Evolutionary conservation across 2,329 filamentous ascomycete species (phyloP).

Genomic region (Beauveria bassiana): DNA sequence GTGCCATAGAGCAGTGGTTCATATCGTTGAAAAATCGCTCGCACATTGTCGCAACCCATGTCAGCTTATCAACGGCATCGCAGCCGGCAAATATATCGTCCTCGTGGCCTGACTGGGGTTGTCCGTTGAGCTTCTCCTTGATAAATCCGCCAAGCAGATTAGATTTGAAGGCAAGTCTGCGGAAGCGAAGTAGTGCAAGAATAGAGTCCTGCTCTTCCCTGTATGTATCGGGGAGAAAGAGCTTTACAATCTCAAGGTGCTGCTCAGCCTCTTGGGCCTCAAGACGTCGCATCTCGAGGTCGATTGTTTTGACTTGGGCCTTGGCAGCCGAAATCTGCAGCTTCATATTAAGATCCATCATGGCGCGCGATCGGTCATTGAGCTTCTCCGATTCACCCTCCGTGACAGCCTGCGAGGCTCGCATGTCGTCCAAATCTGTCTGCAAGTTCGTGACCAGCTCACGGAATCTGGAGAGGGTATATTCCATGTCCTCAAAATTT

Average conservation of each 20-base stretch:
- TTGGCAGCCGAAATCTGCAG: slow-evolving; percentile 84
- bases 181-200: slow-evolving; percentile 81
- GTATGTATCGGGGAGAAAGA: slow-evolving; percentile 83
- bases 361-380: slow-evolving; percentile 77
- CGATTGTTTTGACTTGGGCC: slow-evolving; percentile 89
- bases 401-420: slow-evolving; percentile 83
- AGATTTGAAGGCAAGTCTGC: slow-evolving; percentile 81
- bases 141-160: slow-evolving; percentile 69
- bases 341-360: slow-evolving; percentile 96
- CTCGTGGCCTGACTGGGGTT: slow-evolving; percentile 58
- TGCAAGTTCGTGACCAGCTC: slow-evolving; percentile 83
- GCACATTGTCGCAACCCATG: slow-evolving; percentile 76
- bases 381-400: slow-evolving; percentile 90
- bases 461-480: slow-evolving; percentile 80
- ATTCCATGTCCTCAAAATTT: slow-evolving; percentile 77
- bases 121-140: slow-evolving; percentile 66
- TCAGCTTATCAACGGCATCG: slow-evolving; percentile 76
- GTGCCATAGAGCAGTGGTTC: slow-evolving; percentile 65
- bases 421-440: slow-evolving; percentile 82
- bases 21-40: slow-evolving; percentile 78
- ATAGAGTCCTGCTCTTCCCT: slow-evolving; percentile 76
- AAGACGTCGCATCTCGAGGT: slow-evolving; percentile 77
- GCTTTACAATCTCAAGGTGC: slow-evolving; percentile 79
- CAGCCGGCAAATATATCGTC: slow-evolving; percentile 75
- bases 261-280: slow-evolving; percentile 84